Base-by-base conservation (phyloP, 805 yeast species). In the Jamesozyma piceae region DNA sequence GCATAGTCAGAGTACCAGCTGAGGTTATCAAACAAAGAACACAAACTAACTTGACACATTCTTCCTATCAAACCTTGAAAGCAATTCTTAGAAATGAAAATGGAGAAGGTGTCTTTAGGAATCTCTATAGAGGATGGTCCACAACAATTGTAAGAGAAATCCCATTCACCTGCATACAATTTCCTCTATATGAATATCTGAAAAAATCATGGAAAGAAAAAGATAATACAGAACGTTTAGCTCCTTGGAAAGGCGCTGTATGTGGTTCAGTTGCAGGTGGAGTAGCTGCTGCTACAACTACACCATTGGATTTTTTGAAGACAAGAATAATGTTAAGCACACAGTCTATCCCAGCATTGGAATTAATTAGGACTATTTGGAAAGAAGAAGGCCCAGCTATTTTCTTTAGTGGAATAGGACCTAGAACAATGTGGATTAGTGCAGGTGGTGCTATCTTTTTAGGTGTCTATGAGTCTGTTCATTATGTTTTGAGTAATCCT, bases 361-460 rank as follows among this genome's bases (percentile, higher is more conserved):
- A 60, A 11, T 61, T 88, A 45, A 75, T 81, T 2, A 63, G 57
- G 28, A 69, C 66, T 10, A 72, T 89, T 38, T 62, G 71, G n/a
- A 58, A 56, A 18, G 88, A 83, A 43, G 96, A 88, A 58, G 97
- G 97, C 0, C 65, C 68, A 33, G 51, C 58, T 6, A 87, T 82
- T 1, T 87, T 92, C 50, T 74, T 77, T 58, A 74, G 74, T 38
- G 99, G 99, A 13, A 72, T 90, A 22, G 97, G 95, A 0, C 97
- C 99, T 4, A 73, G 99, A 60, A 89, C 97, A 0, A 71, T 84
- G 77, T 92, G 98, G 98, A 90, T 92, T 44, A 81, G 95, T 65
- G 92, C 95, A 4, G 99, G 99, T 18, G 99, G 99, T 24, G 96
- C 97, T 15, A 88, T 94, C 15, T 92, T 94, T 67, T 68, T 92